Percentiles rank a stretch among this genome's conserved stretches.
Conservation (phyloP, 2,329 filamentous ascomycete species). For the Talaromyces sp. region DNA sequence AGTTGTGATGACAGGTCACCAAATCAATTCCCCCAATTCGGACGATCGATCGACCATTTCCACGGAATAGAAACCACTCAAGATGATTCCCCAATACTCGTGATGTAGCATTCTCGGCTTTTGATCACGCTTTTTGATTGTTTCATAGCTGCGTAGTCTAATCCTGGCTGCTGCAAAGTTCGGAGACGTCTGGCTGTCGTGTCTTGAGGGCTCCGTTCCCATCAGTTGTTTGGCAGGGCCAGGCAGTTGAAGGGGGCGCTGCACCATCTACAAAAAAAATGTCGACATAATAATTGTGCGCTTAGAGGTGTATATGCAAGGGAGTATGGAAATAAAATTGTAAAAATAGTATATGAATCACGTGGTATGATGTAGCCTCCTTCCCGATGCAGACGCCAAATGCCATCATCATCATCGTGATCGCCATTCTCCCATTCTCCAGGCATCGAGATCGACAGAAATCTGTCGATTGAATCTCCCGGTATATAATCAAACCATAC, state of each 20-base stretch:
- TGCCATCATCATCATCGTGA: not conserved
- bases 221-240: not conserved
- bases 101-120: too few relatives aligned
- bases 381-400: not conserved
- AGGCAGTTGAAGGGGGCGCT: not conserved
- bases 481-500: not conserved
- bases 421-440: not conserved
- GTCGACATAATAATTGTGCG: not conserved
- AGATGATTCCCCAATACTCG: not conserved
- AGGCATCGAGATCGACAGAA: not conserved
- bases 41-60: too few relatives aligned
- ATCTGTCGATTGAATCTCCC: not conserved
- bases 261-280: not conserved
- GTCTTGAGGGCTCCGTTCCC: not conserved
- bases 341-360: not conserved
- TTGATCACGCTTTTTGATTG: not conserved
- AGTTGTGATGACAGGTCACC: conserved; percentile 16
- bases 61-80: not conserved
- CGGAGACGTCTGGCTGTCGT: not conserved
- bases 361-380: not conserved
- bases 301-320: not conserved
- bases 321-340: not conserved
- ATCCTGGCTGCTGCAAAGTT: not conserved
- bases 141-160: not conserved
- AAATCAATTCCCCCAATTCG: not conserved